Percentiles rank a stretch among this genome's conserved stretches.
Evolutionary conservation across 306 rosid genomes (phyloP).

Genomic region (Boehmeria nivea): DNA sequence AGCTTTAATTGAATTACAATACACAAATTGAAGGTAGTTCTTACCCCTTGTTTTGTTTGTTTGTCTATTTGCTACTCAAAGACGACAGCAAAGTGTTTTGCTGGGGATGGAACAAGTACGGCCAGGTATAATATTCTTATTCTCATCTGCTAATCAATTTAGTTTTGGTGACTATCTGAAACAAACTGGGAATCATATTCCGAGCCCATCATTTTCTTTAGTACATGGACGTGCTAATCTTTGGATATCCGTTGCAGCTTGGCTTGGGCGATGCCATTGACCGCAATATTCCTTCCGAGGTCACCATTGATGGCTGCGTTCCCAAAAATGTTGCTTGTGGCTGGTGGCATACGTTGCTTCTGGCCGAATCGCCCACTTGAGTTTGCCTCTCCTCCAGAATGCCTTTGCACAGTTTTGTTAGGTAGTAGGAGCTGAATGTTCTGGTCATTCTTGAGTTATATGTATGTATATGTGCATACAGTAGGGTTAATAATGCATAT

Average conservation of each 20-base stretch:
- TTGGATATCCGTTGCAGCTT: conserved; percentile 49
- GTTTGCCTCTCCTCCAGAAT: conserved; percentile 10
- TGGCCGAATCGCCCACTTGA: conserved; percentile 69
- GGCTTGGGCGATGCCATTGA: conserved; percentile 94
- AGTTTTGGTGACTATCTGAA: no score
- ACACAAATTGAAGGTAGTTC: not conserved
- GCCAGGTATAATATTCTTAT: conserved; percentile 91
- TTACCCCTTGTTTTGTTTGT: not conserved
- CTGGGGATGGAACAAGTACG: conserved; percentile 99
- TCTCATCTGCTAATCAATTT: no score
- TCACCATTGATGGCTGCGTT: conserved; percentile 48
- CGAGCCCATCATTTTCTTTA: not conserved
- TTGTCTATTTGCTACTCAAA: conserved; percentile 28
- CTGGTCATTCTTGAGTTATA: conserved; percentile 26
- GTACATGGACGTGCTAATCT: not conserved
- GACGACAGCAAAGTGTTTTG: conserved; percentile 74
- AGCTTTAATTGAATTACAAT: no score
- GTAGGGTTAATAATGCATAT: conserved; percentile 23
- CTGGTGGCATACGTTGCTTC: conserved; percentile 97
- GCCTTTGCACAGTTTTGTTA: conserved; percentile 71
- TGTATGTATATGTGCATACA: conserved; percentile 48
- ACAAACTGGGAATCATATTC: not conserved
- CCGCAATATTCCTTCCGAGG: conserved; percentile 81
- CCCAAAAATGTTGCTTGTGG: conserved; percentile 80
- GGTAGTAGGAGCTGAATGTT: conserved; percentile 59